These are phyloP conservation scores for Vitellaria paradoxa DNA, from an alignment of 179 eudicot species.

Conservation along the genomic window DNA sequence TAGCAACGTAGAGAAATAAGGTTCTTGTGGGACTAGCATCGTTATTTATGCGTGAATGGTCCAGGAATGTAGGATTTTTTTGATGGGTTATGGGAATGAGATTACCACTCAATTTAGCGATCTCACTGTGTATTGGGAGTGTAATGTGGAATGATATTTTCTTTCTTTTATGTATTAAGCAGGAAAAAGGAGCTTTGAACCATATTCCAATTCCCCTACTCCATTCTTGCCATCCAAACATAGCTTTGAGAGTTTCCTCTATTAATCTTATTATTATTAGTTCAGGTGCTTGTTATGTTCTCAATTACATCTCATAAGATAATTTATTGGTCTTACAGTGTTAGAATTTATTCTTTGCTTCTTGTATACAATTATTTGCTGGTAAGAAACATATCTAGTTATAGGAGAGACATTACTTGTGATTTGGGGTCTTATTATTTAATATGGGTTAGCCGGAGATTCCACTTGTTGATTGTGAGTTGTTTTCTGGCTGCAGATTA, in stretches of 20 bases:
- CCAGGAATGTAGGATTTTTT: not conserved
- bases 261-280: no score
- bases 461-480: not conserved
- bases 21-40: not conserved
- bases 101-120: not conserved
- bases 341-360: not conserved
- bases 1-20: no score
- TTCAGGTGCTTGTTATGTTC: not conserved
- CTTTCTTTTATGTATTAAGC: not conserved
- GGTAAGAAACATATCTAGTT: not conserved
- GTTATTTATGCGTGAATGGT: not conserved
- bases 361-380: not conserved
- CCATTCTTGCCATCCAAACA: not conserved
- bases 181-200: not conserved
- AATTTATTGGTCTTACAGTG: not conserved
- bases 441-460: not conserved
- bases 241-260: no score
- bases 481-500: conserved; percentile 39
- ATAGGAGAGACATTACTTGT: not conserved
- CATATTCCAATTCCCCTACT: not conserved
- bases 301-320: not conserved
- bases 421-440: not conserved
- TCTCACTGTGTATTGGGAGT: not conserved
- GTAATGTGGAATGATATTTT: not conserved
- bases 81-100: not conserved